These are phyloP conservation scores for Apiotrichum montevideense DNA, from an alignment of 1,284 basidiomycete species.

Conservation along the genomic window DNA sequence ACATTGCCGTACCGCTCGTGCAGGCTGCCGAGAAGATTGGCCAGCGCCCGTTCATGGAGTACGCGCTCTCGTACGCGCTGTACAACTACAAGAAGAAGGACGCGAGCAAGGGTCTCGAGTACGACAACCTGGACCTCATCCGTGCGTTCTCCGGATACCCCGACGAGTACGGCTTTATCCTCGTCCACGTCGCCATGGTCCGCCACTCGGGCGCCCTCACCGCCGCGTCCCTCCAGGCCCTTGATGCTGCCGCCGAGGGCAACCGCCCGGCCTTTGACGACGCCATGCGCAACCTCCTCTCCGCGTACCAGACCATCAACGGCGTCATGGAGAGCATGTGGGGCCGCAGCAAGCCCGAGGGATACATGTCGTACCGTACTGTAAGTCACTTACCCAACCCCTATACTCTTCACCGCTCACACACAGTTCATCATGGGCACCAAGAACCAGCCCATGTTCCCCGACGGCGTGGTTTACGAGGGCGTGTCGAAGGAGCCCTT, in stretches of 20 bases:
- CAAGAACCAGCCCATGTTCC: conserved; percentile 19
- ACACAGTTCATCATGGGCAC: conserved; percentile 12
- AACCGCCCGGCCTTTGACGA: conserved; percentile 13
- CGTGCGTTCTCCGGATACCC: conserved; percentile 18
- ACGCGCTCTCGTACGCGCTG: conserved; percentile 19
- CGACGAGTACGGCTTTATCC: conserved; percentile 19
- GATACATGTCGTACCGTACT: conserved; percentile 13
- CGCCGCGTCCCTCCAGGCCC: conserved; percentile 6
- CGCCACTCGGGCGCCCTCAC: conserved; percentile 15
- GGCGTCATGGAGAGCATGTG: conserved; percentile 19
- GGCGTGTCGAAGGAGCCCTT: conserved; percentile 18
- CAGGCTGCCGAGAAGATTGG: conserved; percentile 15
- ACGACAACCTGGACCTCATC: conserved; percentile 19
- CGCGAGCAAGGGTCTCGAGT: conserved; percentile 10
- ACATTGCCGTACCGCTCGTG: conserved; percentile 17
- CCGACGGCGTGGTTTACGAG: conserved; percentile 18
- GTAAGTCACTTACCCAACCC: conserved; percentile 2
- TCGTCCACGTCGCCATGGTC: conserved; percentile 21
- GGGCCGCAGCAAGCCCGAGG: conserved; percentile 20
- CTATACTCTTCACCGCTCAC: conserved; percentile 17
- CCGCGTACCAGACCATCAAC: conserved; percentile 16
- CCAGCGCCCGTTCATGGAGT: conserved; percentile 22
- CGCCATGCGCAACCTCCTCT: conserved; percentile 12
- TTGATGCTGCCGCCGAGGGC: conserved; percentile 11
- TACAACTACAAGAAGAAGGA: conserved; percentile 20